A percentile compares a stretch with the other conserved stretches of the same genome.
phyloP scores from a whole-genome alignment of 805 yeast genomes.

The Zygotorulaspora danielsina region DNA sequence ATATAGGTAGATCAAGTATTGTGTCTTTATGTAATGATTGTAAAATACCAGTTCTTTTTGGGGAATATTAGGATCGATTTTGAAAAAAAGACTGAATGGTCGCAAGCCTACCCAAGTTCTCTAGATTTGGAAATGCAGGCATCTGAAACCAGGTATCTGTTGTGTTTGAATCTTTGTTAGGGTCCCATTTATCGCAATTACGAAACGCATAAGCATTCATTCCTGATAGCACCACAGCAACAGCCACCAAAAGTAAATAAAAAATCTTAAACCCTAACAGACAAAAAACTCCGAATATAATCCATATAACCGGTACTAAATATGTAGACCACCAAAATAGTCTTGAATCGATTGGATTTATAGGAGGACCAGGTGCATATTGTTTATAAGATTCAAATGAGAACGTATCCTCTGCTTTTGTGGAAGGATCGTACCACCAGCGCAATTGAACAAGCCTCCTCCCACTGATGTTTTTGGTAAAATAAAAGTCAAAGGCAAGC shows the following conservation, averaged over 20 bases:
- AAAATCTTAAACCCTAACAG: constrained; percentile 71
- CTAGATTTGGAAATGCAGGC: constrained; percentile 29
- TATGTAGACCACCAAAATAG: constrained; percentile 83
- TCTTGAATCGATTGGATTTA: constrained; percentile 89
- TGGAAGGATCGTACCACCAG: constrained; percentile 89
- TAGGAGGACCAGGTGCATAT: constrained; percentile 41
- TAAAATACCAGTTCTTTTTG: background rate
- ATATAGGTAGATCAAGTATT: background rate
- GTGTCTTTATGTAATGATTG: background rate
- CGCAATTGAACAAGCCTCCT: constrained; percentile 83
- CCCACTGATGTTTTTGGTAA: constrained; percentile 86
- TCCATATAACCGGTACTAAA: constrained; percentile 72
- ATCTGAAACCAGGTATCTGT: constrained; percentile 30
- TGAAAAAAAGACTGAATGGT: constrained; percentile 31
- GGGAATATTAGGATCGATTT: constrained; percentile 9
- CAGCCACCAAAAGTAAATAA: constrained; percentile 55
- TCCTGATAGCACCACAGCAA: constrained; percentile 67
- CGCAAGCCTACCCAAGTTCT: constrained; percentile 24
- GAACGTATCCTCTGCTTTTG: constrained; percentile 27
- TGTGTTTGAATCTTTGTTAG: constrained; percentile 15
- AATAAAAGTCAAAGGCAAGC: constrained; percentile 90
- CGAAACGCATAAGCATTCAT: constrained; percentile 90
- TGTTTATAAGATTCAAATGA: constrained; percentile 36
- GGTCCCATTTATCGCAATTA: constrained; percentile 84
- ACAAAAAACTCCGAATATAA: constrained; percentile 68